Evolutionary conservation across 257 asterid genomes (phyloP).

Genomic region (Fraxinus pennsylvanica): DNA sequence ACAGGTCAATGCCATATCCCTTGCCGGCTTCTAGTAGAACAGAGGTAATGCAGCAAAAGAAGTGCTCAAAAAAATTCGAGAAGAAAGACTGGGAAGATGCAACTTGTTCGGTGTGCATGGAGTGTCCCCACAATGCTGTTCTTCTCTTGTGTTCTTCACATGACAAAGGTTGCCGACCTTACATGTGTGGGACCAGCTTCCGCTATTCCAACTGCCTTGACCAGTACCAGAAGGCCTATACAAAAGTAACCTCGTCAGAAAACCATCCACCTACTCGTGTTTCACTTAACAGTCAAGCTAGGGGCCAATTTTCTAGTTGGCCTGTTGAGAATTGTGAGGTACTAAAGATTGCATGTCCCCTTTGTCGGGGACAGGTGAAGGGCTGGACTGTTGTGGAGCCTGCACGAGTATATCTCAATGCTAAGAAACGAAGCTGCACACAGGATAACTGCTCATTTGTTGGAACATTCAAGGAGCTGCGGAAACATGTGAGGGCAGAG

Average conservation of each 20-base stretch:
- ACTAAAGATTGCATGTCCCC: slow-evolving; percentile 85
- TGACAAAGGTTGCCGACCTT: slow-evolving; percentile 97
- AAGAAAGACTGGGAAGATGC: slow-evolving; percentile 96
- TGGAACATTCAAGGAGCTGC: slow-evolving; percentile 77
- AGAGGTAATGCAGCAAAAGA: slow-evolving; percentile 36
- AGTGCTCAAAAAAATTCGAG: slow-evolving; percentile 45
- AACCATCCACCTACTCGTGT: slow-evolving; percentile 31
- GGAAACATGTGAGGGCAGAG: slow-evolving; percentile 78
- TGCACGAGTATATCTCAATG: slow-evolving; percentile 71
- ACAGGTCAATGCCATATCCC: slow-evolving; percentile 78
- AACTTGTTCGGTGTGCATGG: slow-evolving; percentile 96
- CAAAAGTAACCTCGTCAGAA: slow-evolving; percentile 46
- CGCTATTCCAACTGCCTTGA: slow-evolving; percentile 96
- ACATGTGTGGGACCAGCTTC: slow-evolving; percentile 96
- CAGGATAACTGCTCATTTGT: slow-evolving; percentile 75
- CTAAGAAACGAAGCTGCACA: slow-evolving; percentile 74
- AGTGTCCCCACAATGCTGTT: slow-evolving; percentile 95
- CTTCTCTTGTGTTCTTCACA: slow-evolving; percentile 95
- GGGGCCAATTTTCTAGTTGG: slow-evolving; percentile 36
- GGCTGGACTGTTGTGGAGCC: slow-evolving; percentile 96
- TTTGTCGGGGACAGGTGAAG: slow-evolving; percentile 96
- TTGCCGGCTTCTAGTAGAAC: slow-evolving; percentile 38
- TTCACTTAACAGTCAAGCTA: slow-evolving; percentile 35
- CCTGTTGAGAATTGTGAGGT: slow-evolving; percentile 47
- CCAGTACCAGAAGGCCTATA: slow-evolving; percentile 86